Evolutionary conservation across 2,329 filamentous ascomycete genomes (phyloP).

Genomic region (Fusarium scirpi): DNA sequence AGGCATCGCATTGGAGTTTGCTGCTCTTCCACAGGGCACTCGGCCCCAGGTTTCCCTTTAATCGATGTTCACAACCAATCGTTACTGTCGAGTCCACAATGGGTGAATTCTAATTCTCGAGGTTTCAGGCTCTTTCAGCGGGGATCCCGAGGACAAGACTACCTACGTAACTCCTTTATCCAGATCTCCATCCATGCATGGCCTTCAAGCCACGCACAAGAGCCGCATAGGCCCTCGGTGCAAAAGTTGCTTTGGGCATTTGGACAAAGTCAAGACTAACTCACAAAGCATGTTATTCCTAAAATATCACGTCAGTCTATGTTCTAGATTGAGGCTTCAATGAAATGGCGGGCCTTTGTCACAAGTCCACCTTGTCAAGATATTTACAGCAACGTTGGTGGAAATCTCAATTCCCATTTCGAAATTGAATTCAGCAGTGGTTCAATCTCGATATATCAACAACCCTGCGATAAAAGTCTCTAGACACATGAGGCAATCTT

Average conservation of each 20-base stretch:
- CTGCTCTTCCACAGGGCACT: slow-evolving; percentile 4
- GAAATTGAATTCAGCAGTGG: background rate
- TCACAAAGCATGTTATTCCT: background rate
- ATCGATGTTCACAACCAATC: background rate
- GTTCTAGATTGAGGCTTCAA: background rate
- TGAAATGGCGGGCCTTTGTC: background rate
- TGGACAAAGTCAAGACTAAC: background rate
- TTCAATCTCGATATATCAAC: background rate
- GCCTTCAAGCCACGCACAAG: slow-evolving; percentile 9
- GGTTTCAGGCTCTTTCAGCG: slow-evolving; percentile 15
- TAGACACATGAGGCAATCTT: background rate
- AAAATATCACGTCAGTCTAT: background rate
- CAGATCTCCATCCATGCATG: background rate
- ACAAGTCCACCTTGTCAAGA: background rate
- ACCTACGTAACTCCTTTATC: background rate
- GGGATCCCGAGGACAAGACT: slow-evolving; percentile 3
- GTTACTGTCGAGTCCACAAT: slow-evolving; percentile 5
- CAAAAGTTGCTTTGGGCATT: background rate
- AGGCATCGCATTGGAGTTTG: background rate
- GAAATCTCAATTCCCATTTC: background rate
- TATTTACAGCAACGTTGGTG: background rate
- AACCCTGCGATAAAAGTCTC: background rate
- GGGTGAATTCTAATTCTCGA: background rate
- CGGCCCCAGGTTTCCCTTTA: slow-evolving; percentile 8
- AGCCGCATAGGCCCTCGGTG: background rate